phyloP scores from a whole-genome alignment of 495 filamentous ascomycete species.

The Xylaria intraflava region DNA sequence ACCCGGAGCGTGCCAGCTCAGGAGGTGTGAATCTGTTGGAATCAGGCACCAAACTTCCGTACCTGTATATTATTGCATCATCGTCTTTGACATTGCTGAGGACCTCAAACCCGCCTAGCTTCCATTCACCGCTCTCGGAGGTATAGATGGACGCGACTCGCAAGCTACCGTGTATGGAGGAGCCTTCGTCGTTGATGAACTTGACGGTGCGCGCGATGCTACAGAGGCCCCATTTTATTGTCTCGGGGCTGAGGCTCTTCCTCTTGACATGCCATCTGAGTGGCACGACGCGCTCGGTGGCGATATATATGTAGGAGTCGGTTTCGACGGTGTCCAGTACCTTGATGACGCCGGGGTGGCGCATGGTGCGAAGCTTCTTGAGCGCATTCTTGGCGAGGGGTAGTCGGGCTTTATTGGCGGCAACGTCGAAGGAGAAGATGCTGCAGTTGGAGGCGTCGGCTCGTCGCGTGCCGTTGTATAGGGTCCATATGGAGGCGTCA shows the following conservation, averaged over 20 bases:
- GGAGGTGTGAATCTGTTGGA: slow-evolving; percentile 74
- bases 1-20: slow-evolving; percentile 77
- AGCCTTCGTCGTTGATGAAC: slow-evolving; percentile 91
- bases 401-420: slow-evolving; percentile 66
- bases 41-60: slow-evolving; percentile 81
- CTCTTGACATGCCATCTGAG: slow-evolving; percentile 80
- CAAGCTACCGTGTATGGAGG: slow-evolving; percentile 81
- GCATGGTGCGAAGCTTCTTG: slow-evolving; percentile 81
- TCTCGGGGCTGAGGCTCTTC: slow-evolving; percentile 78
- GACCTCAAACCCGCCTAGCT: slow-evolving; percentile 86
- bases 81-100: slow-evolving; percentile 94
- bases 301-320: slow-evolving; percentile 88
- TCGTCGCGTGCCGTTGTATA: slow-evolving; percentile 85
- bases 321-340: slow-evolving; percentile 94
- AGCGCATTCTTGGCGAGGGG: slow-evolving; percentile 88
- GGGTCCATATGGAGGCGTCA: slow-evolving; percentile 83
- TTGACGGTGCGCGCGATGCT: slow-evolving; percentile 84
- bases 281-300: slow-evolving; percentile 82
- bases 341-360: slow-evolving; percentile 90
- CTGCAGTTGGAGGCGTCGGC: slow-evolving; percentile 90
- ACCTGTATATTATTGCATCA: slow-evolving; percentile 82
- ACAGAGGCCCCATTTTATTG: slow-evolving; percentile 89
- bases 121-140: slow-evolving; percentile 97
- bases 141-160: slow-evolving; percentile 80
- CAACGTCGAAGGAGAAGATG: slow-evolving; percentile 91